These are phyloP conservation scores for Hortaea werneckii DNA, from an alignment of 2,329 filamentous ascomycete genomes.

Conservation along the genomic window DNA sequence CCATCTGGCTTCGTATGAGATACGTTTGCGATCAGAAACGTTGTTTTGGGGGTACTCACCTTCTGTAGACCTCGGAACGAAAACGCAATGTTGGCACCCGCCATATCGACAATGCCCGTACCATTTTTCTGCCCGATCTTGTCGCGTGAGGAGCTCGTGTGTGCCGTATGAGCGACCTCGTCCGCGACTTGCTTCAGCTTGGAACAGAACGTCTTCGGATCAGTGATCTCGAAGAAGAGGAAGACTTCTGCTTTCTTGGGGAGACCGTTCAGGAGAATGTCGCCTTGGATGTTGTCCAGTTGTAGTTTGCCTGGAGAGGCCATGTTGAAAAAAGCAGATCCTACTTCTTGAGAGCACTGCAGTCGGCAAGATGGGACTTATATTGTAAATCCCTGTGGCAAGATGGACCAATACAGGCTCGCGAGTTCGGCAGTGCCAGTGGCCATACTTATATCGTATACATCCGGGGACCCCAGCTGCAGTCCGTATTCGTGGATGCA, in stretches of 20 bases:
- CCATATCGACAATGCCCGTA: constrained; percentile 8
- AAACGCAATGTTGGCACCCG: constrained; percentile 21
- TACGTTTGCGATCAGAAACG: background rate
- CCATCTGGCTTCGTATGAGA: constrained; percentile 3
- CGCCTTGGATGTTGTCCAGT: constrained; percentile 17
- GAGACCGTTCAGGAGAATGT: constrained; percentile 19
- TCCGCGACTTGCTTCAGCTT: constrained; percentile 12
- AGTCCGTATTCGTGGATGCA: too few species aligned
- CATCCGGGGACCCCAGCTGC: too few species aligned
- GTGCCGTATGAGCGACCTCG: constrained; percentile 14
- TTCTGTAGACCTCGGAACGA: constrained; percentile 17
- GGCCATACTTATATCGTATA: too few species aligned
- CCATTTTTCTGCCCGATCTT: constrained; percentile 9
- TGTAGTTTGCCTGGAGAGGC: background rate
- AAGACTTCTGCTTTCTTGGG: constrained; percentile 18
- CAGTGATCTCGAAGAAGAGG: constrained; percentile 19
- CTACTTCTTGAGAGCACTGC: too few species aligned
- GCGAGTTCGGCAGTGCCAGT: too few species aligned
- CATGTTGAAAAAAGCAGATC: background rate
- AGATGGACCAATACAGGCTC: too few species aligned
- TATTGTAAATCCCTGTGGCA: too few species aligned
- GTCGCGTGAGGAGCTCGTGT: constrained; percentile 10
- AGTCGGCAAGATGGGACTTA: too few species aligned
- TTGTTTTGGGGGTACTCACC: constrained; percentile 2
- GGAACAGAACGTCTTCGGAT: constrained; percentile 13